These are phyloP conservation scores for Zygoascus ofunaensis DNA, from an alignment of 805 yeast species.

Conservation along the genomic window DNA sequence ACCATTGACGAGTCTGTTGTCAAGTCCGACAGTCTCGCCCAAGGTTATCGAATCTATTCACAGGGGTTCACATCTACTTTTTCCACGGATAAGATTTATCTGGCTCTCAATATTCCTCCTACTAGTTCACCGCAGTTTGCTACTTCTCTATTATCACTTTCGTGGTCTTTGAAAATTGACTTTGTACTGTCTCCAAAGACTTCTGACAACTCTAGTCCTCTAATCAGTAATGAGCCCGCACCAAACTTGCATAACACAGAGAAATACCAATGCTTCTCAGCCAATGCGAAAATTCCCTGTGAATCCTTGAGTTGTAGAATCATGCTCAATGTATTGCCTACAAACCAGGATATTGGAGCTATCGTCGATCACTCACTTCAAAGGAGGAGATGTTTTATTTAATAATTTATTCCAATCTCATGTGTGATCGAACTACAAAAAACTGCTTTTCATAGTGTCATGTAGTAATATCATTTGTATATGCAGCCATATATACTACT, in stretches of 20 bases:
- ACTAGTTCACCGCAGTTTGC: conserved; percentile 29
- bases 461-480: no score
- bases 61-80: conserved; percentile 20
- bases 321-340: conserved; percentile 39
- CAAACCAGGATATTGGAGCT: conserved; percentile 42
- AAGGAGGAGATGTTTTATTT: conserved; percentile 10
- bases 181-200: conserved; percentile 20
- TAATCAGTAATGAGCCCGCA: neutral
- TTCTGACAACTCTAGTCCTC: neutral
- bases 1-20: conserved; percentile 22
- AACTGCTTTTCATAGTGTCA: no score
- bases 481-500: no score
- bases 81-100: conserved; percentile 16
- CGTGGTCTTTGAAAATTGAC: conserved; percentile 27
- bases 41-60: conserved; percentile 18
- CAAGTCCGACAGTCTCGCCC: conserved; percentile 6
- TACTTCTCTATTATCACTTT: conserved; percentile 23
- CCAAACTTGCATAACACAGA: neutral
- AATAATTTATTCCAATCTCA: no score
- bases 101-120: conserved; percentile 28
- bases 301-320: conserved; percentile 34
- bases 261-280: conserved; percentile 8
- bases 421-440: no score
- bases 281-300: conserved; percentile 14
- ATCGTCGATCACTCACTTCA: conserved; percentile 24